A percentile compares a stretch with the other conserved stretches of the same genome.
These are phyloP conservation scores for Inga leiocalycina DNA, from an alignment of 306 rosid genomes.

Conservation along the genomic window DNA sequence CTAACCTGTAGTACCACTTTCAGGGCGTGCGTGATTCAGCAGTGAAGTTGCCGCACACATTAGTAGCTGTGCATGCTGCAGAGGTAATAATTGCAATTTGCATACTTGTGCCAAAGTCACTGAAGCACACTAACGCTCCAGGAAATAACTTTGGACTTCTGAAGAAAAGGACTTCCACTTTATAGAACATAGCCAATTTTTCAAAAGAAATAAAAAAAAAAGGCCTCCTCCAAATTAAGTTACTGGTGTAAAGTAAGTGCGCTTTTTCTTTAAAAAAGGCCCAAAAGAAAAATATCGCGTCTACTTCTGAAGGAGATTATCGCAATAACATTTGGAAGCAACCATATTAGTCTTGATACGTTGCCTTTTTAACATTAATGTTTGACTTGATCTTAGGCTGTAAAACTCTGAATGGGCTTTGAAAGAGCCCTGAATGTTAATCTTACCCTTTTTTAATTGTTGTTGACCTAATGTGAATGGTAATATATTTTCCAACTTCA, in stretches of 20 bases:
- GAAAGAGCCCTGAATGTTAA: conserved; percentile 13
- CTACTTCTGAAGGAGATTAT: background rate
- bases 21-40: conserved; percentile 98
- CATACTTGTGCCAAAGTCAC: conserved; percentile 19
- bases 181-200: conserved; percentile 13
- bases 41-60: conserved; percentile 89
- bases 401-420: background rate
- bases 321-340: background rate
- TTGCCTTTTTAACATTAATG: background rate
- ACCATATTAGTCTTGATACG: background rate
- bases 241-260: background rate
- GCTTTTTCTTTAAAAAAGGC: background rate
- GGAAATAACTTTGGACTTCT: conserved; percentile 13
- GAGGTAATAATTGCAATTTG: conserved; percentile 67
- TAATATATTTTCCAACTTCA: conserved; percentile 13
- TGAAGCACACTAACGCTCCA: background rate
- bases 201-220: no score
- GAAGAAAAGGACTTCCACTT: conserved; percentile 26
- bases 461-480: conserved; percentile 12
- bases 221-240: background rate
- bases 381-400: conserved; percentile 15
- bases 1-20: conserved; percentile 18
- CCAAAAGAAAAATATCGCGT: background rate
- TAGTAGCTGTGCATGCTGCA: conserved; percentile 87
- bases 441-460: background rate